Evolutionary conservation across 441 rosid species (phyloP).

Genomic region (Breynia disticha): DNA sequence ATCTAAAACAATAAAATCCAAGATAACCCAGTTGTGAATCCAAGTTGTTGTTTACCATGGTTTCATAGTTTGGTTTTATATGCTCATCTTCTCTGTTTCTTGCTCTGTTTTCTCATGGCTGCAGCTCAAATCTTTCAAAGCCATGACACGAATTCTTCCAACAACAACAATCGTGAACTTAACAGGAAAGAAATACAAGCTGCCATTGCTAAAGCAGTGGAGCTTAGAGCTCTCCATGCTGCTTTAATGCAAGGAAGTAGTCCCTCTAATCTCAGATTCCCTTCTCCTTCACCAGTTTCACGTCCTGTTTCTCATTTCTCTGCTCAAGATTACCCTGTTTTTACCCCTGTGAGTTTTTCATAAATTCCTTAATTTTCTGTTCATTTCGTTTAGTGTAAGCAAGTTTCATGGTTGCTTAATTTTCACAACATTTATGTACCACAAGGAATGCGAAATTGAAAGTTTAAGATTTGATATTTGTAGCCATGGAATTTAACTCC

Average conservation of each 20-base stretch:
- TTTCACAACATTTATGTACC: slow-evolving; percentile 4
- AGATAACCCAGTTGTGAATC: slow-evolving; percentile 19
- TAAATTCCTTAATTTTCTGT: slow-evolving; percentile 1
- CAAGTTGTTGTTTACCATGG: slow-evolving; percentile 12
- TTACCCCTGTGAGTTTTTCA: slow-evolving; percentile 64
- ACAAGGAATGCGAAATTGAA: slow-evolving; percentile 1
- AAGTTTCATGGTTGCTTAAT: neutral
- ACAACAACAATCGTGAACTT: slow-evolving; percentile 24
- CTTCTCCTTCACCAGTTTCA: slow-evolving; percentile 54
- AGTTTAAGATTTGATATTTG: slow-evolving; percentile 6
- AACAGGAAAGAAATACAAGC: slow-evolving; percentile 56
- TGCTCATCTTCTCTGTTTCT: slow-evolving; percentile 15
- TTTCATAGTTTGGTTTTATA: slow-evolving; percentile 15
- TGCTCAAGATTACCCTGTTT: slow-evolving; percentile 92
- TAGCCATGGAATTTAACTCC: neutral
- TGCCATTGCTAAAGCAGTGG: slow-evolving; percentile 81
- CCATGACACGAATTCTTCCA: slow-evolving; percentile 16
- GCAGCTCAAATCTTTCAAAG: slow-evolving; percentile 35
- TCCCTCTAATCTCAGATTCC: slow-evolving; percentile 42
- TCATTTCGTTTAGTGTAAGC: neutral
- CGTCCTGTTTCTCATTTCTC: slow-evolving; percentile 50
- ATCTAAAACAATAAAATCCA: slow-evolving; percentile 26
- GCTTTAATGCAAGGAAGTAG: slow-evolving; percentile 58
- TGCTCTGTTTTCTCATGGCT: slow-evolving; percentile 39
- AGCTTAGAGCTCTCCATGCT: slow-evolving; percentile 74